Evolutionary conservation across 2,329 filamentous ascomycete genomes (phyloP).

Genomic region (Tricladium varicosporioides): DNA sequence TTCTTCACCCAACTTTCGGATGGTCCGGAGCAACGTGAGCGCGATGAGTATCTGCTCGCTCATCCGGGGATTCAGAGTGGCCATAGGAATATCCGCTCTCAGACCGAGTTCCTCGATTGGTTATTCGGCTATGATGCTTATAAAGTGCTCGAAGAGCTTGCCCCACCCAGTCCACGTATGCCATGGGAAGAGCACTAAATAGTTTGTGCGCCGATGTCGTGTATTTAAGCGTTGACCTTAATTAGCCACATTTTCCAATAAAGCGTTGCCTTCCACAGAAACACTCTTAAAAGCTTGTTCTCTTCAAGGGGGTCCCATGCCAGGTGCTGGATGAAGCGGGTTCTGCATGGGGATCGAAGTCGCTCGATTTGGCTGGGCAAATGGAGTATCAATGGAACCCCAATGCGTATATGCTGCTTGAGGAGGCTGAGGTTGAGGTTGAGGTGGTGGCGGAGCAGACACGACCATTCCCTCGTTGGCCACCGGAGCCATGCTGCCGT

Average conservation of each 20-base stretch:
- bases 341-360: not conserved
- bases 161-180: not conserved
- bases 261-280: not conserved
- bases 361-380: slow-evolving; percentile 10
- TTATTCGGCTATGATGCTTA: slow-evolving; percentile 22
- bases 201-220: not conserved
- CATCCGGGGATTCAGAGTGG: slow-evolving; percentile 18
- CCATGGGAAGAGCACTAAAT: not conserved
- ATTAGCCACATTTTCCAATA: not conserved
- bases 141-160: slow-evolving; percentile 4
- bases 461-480: slow-evolving; percentile 15
- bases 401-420: slow-evolving; percentile 23
- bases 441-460: slow-evolving; percentile 18
- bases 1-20: slow-evolving; percentile 23
- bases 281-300: not conserved
- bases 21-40: slow-evolving; percentile 9
- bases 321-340: not conserved
- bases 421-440: too few species aligned
- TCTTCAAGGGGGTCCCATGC: slow-evolving; percentile 2
- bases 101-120: slow-evolving; percentile 19
- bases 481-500: slow-evolving; percentile 10
- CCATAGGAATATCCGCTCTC: slow-evolving; percentile 18
- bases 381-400: slow-evolving; percentile 23
- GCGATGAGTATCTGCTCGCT: slow-evolving; percentile 19
- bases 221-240: not conserved